Percentiles rank a stretch among this genome's conserved stretches.
Evolutionary conservation across 257 asterid genomes (phyloP).

Genomic region (Catharanthus roseus): DNA sequence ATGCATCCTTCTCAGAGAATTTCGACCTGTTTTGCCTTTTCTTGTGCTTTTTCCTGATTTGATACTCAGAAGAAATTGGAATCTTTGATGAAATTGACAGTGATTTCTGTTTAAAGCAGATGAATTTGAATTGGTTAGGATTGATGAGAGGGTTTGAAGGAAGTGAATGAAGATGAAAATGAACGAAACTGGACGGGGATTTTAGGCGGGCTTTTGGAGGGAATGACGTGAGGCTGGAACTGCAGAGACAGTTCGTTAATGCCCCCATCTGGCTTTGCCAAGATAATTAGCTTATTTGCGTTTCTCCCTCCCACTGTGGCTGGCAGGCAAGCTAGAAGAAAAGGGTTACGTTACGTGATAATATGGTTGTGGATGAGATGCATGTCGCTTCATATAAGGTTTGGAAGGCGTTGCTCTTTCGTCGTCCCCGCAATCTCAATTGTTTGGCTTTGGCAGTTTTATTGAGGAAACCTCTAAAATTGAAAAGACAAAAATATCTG

Average conservation of each 20-base stretch:
- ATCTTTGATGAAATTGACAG: constrained; percentile 24
- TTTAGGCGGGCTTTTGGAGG: constrained; percentile 23
- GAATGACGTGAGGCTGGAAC: constrained; percentile 27
- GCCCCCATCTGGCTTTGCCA: constrained; percentile 32
- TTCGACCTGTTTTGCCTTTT: constrained; percentile 17
- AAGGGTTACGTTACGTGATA: too few relatives aligned
- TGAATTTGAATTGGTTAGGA: constrained; percentile 7
- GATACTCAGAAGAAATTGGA: constrained; percentile 17
- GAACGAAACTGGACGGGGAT: constrained; percentile 13
- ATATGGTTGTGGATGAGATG: too few relatives aligned
- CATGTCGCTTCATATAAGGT: too few relatives aligned
- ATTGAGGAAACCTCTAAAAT: too few relatives aligned
- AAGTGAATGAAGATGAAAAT: constrained; percentile 20
- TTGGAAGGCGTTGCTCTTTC: too few relatives aligned
- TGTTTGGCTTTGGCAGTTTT: too few relatives aligned
- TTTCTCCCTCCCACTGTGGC: too few relatives aligned
- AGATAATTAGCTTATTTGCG: not conserved
- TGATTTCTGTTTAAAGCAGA: constrained; percentile 23
- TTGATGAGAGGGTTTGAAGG: constrained; percentile 16
- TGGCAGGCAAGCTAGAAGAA: too few relatives aligned
- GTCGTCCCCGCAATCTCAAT: too few relatives aligned
- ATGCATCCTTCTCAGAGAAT: constrained; percentile 34
- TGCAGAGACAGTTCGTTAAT: constrained; percentile 22
- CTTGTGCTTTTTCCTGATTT: constrained; percentile 2
- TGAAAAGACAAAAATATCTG: too few relatives aligned